Base-by-base conservation (phyloP, 2,329 filamentous ascomycete species). In the Falciphora oryzae region DNA sequence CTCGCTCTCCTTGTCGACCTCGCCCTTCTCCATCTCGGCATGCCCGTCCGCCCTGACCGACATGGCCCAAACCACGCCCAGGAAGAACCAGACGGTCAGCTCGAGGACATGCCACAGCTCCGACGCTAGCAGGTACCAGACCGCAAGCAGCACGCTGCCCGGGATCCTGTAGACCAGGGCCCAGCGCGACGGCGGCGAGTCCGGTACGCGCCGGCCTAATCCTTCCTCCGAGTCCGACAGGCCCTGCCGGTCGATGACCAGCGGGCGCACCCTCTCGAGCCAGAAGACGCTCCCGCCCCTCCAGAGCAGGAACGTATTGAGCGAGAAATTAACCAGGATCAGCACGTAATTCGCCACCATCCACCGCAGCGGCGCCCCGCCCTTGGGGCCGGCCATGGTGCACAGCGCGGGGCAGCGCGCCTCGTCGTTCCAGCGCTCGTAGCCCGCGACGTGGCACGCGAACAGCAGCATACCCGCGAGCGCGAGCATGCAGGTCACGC, bases 11-110 rank as follows among this genome's bases (percentile, higher is more conserved):
- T 63, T 64, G 8, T 62, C 59, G 3, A 7, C 25, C 38, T 66
- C 57, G 2, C 65, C 62, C 1, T 56, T 11, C 3, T 62, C 61
- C 69, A 69, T 69, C 27, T 65, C 29, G 7, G 5, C 6, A 11
- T 68, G 64, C 4, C 66, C 66, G 7, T 50, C 61, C 3, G n/a
- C 6, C 2, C 66, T 59, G 44, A 68, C 66, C n/a, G 65, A 58
- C 1, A 66, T 14, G 1, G 66, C 57, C 32, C 60, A 62, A 25
- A 62, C 44, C n/a, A 53, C 22, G 32, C 35, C 60, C 27, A 62
- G 28, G 60, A 31, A 31, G 38, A 62, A 62, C 60, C 60, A 62
- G 32, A 13, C 13, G 13, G 50, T 18, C 13, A 62, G 60, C 38
- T 62, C 60, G 13, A 62, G 27, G 13, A 62, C n/a, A 28, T 62